Conservation (phyloP, 768 basidiomycete genomes). For the Mycena filopes region DNA sequence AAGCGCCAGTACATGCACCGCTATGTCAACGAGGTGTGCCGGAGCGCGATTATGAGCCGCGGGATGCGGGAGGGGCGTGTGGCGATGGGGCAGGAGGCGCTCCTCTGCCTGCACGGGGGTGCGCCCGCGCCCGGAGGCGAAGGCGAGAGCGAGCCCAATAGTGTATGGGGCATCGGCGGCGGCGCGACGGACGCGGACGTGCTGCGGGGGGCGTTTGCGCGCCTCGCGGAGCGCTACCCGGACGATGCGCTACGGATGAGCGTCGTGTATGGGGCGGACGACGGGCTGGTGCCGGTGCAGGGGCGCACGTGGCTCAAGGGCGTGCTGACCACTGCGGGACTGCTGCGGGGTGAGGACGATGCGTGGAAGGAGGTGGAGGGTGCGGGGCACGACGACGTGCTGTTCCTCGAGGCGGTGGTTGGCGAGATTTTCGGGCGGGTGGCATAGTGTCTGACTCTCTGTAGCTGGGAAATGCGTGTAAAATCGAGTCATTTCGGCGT, state of each 20-base stretch:
- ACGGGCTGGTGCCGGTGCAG: conserved; percentile 27
- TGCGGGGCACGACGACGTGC: conserved; percentile 28
- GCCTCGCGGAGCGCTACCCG: conserved; percentile 9
- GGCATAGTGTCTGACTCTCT: too few species aligned
- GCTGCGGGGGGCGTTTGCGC: conserved; percentile 13
- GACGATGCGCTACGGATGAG: conserved; percentile 10
- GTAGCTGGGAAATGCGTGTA: too few species aligned
- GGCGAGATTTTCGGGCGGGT: conserved; percentile 13
- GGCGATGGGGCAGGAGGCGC: conserved; percentile 32
- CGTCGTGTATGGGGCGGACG: conserved; percentile 28
- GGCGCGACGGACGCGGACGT: conserved; percentile 16
- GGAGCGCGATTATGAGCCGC: conserved; percentile 9
- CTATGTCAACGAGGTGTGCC: background rate
- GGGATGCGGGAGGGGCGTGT: conserved; percentile 15
- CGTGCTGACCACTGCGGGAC: conserved; percentile 8
- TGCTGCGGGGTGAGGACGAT: conserved; percentile 4
- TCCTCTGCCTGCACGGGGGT: conserved; percentile 14
- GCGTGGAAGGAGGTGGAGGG: conserved; percentile 27
- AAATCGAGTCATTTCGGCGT: too few species aligned
- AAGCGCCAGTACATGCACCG: conserved; percentile 24
- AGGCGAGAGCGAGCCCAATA: background rate
- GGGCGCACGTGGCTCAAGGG: conserved; percentile 24
- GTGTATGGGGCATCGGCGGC: conserved; percentile 28
- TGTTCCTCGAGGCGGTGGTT: conserved; percentile 27
- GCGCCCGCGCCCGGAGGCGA: background rate